phyloP scores from a whole-genome alignment of 2,329 filamentous ascomycete genomes.

The Clathrospora elynae region DNA sequence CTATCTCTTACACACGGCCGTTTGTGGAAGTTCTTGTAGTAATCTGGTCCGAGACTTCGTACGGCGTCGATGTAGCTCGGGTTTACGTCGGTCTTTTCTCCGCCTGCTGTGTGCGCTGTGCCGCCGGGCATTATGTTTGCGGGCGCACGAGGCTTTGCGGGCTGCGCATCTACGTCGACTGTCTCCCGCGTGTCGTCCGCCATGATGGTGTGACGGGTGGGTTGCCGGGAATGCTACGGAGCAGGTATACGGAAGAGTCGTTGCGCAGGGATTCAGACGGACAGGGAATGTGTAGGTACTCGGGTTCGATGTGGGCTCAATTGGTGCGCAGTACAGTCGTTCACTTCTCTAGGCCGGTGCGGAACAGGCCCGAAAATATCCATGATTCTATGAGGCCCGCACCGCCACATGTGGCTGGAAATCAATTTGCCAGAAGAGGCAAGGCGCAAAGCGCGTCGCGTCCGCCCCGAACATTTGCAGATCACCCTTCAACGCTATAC shows the following conservation, averaged over 20 bases:
- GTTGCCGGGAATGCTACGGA: neutral
- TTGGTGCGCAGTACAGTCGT: too few relatives aligned
- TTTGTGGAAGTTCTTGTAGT: conserved; percentile 75
- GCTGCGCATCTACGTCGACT: conserved; percentile 24
- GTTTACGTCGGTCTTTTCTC: conserved; percentile 41
- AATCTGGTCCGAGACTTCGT: conserved; percentile 68
- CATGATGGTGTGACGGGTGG: conserved; percentile 45
- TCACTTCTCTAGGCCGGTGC: conserved; percentile 20
- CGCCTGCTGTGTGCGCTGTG: conserved; percentile 65
- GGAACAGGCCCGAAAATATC: conserved; percentile 34
- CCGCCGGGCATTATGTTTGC: conserved; percentile 58
- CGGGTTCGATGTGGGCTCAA: too few relatives aligned
- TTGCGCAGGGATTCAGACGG: too few relatives aligned
- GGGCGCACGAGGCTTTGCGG: conserved; percentile 31
- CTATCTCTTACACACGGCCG: conserved; percentile 84
- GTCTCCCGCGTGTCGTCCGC: conserved; percentile 53
- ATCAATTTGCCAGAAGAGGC: conserved; percentile 35
- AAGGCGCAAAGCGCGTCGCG: conserved; percentile 31
- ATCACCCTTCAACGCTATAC: conserved; percentile 14
- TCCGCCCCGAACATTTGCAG: conserved; percentile 21
- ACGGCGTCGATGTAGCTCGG: conserved; percentile 64
- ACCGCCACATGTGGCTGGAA: conserved; percentile 26
- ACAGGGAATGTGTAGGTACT: too few relatives aligned
- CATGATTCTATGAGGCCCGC: conserved; percentile 26
- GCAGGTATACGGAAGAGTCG: neutral